A percentile compares a stretch with the other conserved stretches of the same genome.
phyloP scores from a whole-genome alignment of 2,329 filamentous ascomycete species.

The Graphiopsis chlorocephala region DNA sequence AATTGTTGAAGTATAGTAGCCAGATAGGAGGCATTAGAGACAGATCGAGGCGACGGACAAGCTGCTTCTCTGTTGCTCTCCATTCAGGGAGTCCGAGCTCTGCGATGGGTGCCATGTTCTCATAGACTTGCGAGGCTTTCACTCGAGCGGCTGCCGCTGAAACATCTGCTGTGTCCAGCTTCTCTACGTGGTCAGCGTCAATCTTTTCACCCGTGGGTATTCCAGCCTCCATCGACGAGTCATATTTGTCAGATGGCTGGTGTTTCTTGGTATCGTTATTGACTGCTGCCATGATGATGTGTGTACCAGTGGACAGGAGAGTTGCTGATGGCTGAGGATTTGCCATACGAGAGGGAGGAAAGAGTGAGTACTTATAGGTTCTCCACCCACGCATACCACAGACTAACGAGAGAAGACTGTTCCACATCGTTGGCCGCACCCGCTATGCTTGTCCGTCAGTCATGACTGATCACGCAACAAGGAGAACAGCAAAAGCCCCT shows the following conservation, averaged over 20 bases:
- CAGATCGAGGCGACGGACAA: constrained; percentile 1
- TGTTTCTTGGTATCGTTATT: background rate
- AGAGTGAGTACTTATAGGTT: background rate
- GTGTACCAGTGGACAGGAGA: background rate
- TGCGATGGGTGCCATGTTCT: constrained; percentile 2
- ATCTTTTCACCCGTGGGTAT: background rate
- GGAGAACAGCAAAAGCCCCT: background rate
- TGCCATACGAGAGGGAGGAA: background rate
- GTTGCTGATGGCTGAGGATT: background rate
- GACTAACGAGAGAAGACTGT: background rate
- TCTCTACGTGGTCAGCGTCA: background rate
- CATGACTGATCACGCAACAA: background rate
- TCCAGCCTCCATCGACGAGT: background rate
- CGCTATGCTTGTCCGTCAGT: background rate
- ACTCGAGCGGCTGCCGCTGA: background rate
- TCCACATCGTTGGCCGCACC: background rate
- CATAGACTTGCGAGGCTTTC: background rate
- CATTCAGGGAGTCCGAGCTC: background rate
- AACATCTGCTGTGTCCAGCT: background rate
- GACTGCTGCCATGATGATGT: background rate
- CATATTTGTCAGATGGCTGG: background rate
- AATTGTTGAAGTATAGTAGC: constrained; percentile 27
- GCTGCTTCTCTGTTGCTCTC: background rate
- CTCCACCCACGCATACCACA: background rate
- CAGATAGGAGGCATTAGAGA: constrained; percentile 17